Percentiles rank a stretch among this genome's conserved stretches.
Conservation (phyloP, 2,329 filamentous ascomycete species). For the Aspergillus sp. region DNA sequence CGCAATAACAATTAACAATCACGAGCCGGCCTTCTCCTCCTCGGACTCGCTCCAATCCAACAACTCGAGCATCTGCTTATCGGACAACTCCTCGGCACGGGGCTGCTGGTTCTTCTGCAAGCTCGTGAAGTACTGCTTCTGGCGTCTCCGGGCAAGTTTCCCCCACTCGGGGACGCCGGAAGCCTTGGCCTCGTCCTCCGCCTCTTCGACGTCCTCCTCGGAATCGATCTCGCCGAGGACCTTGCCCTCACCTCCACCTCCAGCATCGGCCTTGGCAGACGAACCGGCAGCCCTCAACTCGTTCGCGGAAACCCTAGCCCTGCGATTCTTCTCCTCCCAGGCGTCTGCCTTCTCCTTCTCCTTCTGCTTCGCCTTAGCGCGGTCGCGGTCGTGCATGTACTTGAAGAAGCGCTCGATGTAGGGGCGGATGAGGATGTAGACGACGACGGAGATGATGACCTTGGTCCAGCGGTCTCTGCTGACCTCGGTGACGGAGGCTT, state of each 20-base stretch:
- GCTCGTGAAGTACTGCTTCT: conserved; percentile 58
- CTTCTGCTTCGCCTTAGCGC: conserved; percentile 42
- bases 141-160: conserved; percentile 59
- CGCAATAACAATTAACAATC: not conserved
- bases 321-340: conserved; percentile 29
- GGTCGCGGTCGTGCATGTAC: conserved; percentile 39
- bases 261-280: no score
- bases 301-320: conserved; percentile 55
- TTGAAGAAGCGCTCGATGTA: conserved; percentile 61
- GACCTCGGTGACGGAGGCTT: conserved; percentile 35
- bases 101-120: conserved; percentile 55
- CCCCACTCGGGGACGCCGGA: conserved; percentile 51
- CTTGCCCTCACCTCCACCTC: conserved; percentile 45
- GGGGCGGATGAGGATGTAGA: conserved; percentile 64
- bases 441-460: conserved; percentile 60
- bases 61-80: conserved; percentile 67
- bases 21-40: conserved; percentile 14
- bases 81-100: conserved; percentile 55
- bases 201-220: conserved; percentile 34
- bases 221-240: conserved; percentile 30
- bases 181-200: conserved; percentile 30
- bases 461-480: conserved; percentile 49
- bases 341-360: conserved; percentile 44
- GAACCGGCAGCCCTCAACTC: conserved; percentile 51
- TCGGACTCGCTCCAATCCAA: conserved; percentile 45